These are phyloP conservation scores for Candida labiduridarum DNA, from an alignment of 1,139 yeast species.

Conservation along the genomic window DNA sequence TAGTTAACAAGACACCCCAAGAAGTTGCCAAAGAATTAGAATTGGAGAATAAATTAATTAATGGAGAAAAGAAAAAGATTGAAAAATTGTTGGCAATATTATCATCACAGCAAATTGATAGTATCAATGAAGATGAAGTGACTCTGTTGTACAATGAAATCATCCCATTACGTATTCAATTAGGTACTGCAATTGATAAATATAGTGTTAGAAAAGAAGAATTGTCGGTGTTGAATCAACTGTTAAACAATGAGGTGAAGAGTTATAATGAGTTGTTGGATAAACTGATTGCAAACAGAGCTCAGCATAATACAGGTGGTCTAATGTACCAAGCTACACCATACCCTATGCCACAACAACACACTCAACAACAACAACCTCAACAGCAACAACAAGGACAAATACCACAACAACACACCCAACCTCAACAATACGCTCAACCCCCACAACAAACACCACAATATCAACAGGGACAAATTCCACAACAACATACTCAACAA, in stretches of 20 bases:
- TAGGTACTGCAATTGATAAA: slow-evolving; percentile 74
- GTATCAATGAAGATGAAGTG: slow-evolving; percentile 43
- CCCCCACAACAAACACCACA: slow-evolving; percentile 1
- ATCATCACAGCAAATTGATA: slow-evolving; percentile 37
- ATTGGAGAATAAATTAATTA: slow-evolving; percentile 31
- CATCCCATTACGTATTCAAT: slow-evolving; percentile 70
- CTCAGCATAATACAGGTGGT: slow-evolving; percentile 11
- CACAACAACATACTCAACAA: slow-evolving; percentile 15
- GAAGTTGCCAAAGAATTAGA: slow-evolving; percentile 35
- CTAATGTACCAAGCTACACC: slow-evolving; percentile 10
- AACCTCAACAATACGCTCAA: no score
- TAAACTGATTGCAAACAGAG: slow-evolving; percentile 34
- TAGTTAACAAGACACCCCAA: slow-evolving; percentile 64
- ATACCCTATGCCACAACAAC: slow-evolving; percentile 11
- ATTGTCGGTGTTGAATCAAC: slow-evolving; percentile 66
- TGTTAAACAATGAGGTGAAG: slow-evolving; percentile 66
- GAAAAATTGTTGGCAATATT: slow-evolving; percentile 66
- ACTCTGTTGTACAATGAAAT: slow-evolving; percentile 67
- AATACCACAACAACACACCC: slow-evolving; percentile 1
- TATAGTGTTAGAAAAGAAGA: slow-evolving; percentile 77
- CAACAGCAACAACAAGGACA: slow-evolving; percentile 6
- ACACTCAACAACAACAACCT: slow-evolving; percentile 1
- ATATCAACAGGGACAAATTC: slow-evolving; percentile 2
- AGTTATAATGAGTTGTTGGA: slow-evolving; percentile 74
- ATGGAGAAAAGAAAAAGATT: slow-evolving; percentile 48